Percentiles rank a stretch among this genome's conserved stretches.
These are phyloP conservation scores for Hansenula anomala DNA, from an alignment of 1,139 yeast genomes.

Conservation along the genomic window DNA sequence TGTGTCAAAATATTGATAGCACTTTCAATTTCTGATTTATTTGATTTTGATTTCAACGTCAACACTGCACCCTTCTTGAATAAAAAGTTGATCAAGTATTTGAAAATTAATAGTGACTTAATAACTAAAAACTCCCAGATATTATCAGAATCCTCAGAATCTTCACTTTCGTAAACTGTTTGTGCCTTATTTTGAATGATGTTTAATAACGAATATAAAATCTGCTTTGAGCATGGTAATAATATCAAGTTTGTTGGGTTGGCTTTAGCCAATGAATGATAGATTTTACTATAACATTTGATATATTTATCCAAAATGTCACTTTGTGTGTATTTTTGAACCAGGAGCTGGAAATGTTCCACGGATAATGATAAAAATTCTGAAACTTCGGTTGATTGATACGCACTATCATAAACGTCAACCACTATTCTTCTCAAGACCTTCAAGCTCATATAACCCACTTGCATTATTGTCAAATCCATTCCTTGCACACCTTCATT, in stretches of 20 bases:
- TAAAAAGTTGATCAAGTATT: conserved; percentile 56
- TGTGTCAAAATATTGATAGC: conserved; percentile 50
- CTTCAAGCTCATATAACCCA: conserved; percentile 75
- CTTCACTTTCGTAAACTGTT: conserved; percentile 47
- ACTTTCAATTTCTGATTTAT: conserved; percentile 50
- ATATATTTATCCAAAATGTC: conserved; percentile 68
- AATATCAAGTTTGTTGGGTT: conserved; percentile 73
- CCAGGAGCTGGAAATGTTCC: conserved; percentile 54
- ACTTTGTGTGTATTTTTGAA: conserved; percentile 40
- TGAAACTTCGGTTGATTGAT: conserved; percentile 41
- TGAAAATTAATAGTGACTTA: conserved; percentile 63
- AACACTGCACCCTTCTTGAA: conserved; percentile 61
- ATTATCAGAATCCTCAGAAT: conserved; percentile 38
- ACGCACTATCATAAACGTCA: conserved; percentile 72
- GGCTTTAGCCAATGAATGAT: conserved; percentile 45
- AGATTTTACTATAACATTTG: conserved; percentile 72
- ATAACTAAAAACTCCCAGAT: conserved; percentile 78
- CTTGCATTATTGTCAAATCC: conserved; percentile 41
- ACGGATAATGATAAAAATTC: conserved; percentile 58
- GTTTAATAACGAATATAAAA: conserved; percentile 53
- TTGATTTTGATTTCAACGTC: conserved; percentile 58
- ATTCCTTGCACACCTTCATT: conserved; percentile 50
- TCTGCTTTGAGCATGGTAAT: conserved; percentile 57
- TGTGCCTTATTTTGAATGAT: conserved; percentile 61
- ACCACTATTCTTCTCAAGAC: conserved; percentile 67